Evolutionary conservation across 306 rosid genomes (phyloP).

Genomic region (Citrullus amarus): DNA sequence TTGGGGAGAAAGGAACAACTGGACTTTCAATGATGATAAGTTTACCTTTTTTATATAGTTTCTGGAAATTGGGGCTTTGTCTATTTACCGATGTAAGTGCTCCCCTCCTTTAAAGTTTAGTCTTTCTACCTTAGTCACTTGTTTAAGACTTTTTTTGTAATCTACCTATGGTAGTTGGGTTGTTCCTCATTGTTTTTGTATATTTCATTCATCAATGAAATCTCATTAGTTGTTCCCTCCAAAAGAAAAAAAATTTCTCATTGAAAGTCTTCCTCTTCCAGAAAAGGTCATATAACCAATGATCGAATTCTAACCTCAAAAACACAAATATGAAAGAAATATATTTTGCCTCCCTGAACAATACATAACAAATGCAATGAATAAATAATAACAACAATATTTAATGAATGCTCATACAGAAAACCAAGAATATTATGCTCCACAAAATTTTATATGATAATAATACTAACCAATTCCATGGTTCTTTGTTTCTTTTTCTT

Average conservation of each 20-base stretch:
- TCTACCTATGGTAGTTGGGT: background rate
- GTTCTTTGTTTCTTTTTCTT: background rate
- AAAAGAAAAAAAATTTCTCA: background rate
- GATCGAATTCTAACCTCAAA: background rate
- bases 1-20: background rate
- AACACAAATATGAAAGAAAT: background rate
- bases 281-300: background rate
- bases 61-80: background rate
- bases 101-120: background rate
- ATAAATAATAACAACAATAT: background rate
- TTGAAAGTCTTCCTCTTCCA: background rate
- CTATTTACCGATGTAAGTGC: background rate
- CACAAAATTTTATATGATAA: background rate
- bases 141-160: background rate
- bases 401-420: background rate
- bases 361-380: background rate
- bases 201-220: background rate
- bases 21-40: background rate
- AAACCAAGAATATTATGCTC: background rate
- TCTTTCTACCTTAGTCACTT: background rate
- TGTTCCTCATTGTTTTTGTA: background rate
- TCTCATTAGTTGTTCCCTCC: background rate
- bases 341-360: background rate
- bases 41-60: background rate
- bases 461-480: constrained; percentile 35